Conservation (phyloP, 2,329 filamentous ascomycete species). For the Fusarium penzigii region DNA sequence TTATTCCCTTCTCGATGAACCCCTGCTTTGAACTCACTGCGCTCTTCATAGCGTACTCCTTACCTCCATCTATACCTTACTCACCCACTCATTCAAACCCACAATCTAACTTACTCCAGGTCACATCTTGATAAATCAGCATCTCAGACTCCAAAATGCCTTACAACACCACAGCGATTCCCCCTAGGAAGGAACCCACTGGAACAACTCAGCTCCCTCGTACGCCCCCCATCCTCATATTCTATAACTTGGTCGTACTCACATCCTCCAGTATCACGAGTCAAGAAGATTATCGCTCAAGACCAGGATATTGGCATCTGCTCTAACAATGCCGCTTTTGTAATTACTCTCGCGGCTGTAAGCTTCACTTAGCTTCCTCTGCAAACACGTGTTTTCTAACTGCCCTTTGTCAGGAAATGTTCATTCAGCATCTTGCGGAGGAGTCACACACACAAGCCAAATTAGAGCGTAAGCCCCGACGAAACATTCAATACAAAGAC, state of each 20-base stretch:
- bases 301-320: conserved; percentile 85
- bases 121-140: neutral
- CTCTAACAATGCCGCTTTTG: conserved; percentile 91
- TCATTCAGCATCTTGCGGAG: conserved; percentile 86
- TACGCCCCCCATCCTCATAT: conserved; percentile 49
- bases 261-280: conserved; percentile 70
- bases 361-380: conserved; percentile 24
- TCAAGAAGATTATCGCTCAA: conserved; percentile 91
- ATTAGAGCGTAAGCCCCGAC: conserved; percentile 84
- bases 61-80: neutral
- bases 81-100: neutral
- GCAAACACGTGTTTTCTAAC: conserved; percentile 3
- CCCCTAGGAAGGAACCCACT: conserved; percentile 77
- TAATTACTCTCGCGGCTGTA: conserved; percentile 87
- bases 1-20: too few relatives aligned
- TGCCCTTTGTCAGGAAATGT: conserved; percentile 71
- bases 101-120: conserved; percentile 5
- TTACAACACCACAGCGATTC: conserved; percentile 84
- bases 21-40: too few relatives aligned
- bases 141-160: conserved; percentile 61
- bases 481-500: conserved; percentile 96
- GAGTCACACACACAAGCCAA: conserved; percentile 88
- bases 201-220: conserved; percentile 83
- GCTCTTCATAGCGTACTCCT: neutral
- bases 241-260: neutral